These are phyloP conservation scores for Ambrosia trifida DNA, from an alignment of 129 eudicot genomes.

Conservation along the genomic window DNA sequence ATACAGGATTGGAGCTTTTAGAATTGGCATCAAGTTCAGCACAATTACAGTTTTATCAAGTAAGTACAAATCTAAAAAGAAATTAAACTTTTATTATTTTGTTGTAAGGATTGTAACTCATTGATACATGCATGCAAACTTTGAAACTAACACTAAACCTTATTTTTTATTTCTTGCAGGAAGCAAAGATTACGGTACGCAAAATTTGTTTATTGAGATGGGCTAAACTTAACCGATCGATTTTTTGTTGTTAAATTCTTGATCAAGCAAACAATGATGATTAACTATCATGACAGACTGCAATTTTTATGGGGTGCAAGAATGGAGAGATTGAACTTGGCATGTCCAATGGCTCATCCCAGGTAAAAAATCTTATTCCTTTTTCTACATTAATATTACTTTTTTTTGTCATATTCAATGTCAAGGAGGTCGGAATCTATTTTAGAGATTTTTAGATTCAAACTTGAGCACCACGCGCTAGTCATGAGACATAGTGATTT, in stretches of 20 bases:
- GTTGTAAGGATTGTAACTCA: neutral
- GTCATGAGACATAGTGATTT: no score
- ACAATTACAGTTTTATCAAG: constrained; percentile 83
- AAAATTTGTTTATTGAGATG: no score
- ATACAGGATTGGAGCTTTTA: constrained; percentile 51
- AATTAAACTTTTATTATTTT: no score
- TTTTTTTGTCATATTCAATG: no score
- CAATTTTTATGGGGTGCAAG: constrained; percentile 71
- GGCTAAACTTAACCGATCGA: neutral
- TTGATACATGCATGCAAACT: constrained; percentile 22
- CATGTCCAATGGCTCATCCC: constrained; percentile 43
- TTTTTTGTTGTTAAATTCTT: no score
- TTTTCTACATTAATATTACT: no score
- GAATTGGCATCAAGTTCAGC: constrained; percentile 36
- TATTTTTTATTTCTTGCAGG: constrained; percentile 45
- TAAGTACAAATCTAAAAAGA: constrained; percentile 10
- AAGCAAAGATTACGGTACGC: constrained; percentile 81
- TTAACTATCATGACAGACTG: constrained; percentile 43
- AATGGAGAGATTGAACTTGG: constrained; percentile 91
- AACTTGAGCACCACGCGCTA: no score
- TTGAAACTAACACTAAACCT: constrained; percentile 17
- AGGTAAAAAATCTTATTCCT: constrained; percentile 37
- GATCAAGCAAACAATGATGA: constrained; percentile 13
- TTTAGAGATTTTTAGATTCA: no score
- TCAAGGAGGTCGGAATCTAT: no score